Evolutionary conservation across 2,329 filamentous ascomycete species (phyloP).

Genomic region (Stagonosporopsis cucurbitacearum): DNA sequence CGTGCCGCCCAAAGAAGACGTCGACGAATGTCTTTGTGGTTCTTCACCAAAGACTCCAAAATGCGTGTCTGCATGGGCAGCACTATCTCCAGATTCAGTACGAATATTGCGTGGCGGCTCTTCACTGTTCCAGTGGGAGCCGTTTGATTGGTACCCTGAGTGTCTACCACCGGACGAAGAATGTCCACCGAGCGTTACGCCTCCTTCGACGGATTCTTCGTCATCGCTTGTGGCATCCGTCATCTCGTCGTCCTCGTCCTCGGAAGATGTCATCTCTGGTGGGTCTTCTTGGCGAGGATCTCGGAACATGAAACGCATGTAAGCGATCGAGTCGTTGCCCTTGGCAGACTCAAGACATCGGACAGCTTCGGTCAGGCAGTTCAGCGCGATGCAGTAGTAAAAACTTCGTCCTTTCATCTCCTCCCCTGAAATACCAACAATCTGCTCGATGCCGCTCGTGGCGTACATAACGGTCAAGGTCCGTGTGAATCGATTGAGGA

Average conservation of each 20-base stretch:
- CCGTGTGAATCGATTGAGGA: slow-evolving; percentile 84
- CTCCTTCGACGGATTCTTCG: slow-evolving; percentile 57
- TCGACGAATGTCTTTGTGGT: slow-evolving; percentile 32
- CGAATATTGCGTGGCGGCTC: slow-evolving; percentile 35
- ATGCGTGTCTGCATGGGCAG: slow-evolving; percentile 48
- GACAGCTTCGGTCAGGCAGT: slow-evolving; percentile 77
- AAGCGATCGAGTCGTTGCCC: slow-evolving; percentile 88
- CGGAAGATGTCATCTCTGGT: slow-evolving; percentile 48
- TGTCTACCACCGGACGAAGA: slow-evolving; percentile 9
- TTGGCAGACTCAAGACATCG: slow-evolving; percentile 84
- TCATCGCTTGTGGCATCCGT: slow-evolving; percentile 58
- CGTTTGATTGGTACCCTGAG: slow-evolving; percentile 20
- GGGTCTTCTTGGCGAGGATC: slow-evolving; percentile 67
- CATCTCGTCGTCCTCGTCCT: slow-evolving; percentile 58
- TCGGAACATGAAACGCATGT: slow-evolving; percentile 83
- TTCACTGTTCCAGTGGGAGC: slow-evolving; percentile 24
- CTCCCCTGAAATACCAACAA: slow-evolving; percentile 74
- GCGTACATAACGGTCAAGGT: slow-evolving; percentile 87
- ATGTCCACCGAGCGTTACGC: slow-evolving; percentile 28
- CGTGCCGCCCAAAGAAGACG: slow-evolving; percentile 35
- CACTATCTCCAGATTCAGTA: slow-evolving; percentile 57
- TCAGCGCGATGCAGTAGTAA: slow-evolving; percentile 83
- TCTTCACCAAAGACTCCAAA: slow-evolving; percentile 35
- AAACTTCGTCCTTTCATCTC: slow-evolving; percentile 79
- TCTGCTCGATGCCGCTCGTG: slow-evolving; percentile 75